phyloP scores from a whole-genome alignment of 192 early-diverging fungal genomes.

The Martensiomyces pterosporus region DNA sequence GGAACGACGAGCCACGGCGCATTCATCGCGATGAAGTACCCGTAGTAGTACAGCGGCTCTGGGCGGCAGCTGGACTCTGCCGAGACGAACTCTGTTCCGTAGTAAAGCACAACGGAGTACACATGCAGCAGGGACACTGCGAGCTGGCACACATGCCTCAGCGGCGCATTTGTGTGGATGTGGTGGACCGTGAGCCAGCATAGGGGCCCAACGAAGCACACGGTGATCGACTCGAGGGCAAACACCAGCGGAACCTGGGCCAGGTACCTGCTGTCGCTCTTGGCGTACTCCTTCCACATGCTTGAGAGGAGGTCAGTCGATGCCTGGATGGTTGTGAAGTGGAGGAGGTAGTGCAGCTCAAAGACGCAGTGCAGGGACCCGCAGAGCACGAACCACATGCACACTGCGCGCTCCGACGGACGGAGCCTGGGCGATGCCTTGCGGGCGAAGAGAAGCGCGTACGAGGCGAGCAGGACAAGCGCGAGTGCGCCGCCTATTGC shows the following conservation, averaged over 20 bases:
- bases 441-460: not conserved
- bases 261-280: slow-evolving; percentile 67
- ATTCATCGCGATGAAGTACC: slow-evolving; percentile 64
- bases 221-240: slow-evolving; percentile 61
- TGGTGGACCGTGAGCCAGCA: slow-evolving; percentile 23
- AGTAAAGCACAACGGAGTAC: slow-evolving; percentile 64
- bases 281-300: slow-evolving; percentile 73
- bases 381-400: slow-evolving; percentile 65
- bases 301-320: slow-evolving; percentile 45
- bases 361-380: slow-evolving; percentile 58
- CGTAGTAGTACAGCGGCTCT: slow-evolving; percentile 57
- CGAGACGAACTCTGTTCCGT: slow-evolving; percentile 53
- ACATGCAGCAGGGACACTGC: slow-evolving; percentile 56
- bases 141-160: slow-evolving; percentile 54
- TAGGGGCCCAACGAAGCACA: slow-evolving; percentile 32
- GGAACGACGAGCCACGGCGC: slow-evolving; percentile 64
- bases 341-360: slow-evolving; percentile 62
- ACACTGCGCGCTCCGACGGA: slow-evolving; percentile 47
- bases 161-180: slow-evolving; percentile 21
- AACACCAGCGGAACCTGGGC: slow-evolving; percentile 50
- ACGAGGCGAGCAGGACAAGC: not conserved
- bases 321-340: slow-evolving; percentile 44
- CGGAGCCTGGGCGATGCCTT: too few species aligned
- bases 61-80: slow-evolving; percentile 52
- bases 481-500: slow-evolving; percentile 15